Base-by-base conservation (phyloP, 768 basidiomycete species). In the Cubamyces sp. region DNA sequence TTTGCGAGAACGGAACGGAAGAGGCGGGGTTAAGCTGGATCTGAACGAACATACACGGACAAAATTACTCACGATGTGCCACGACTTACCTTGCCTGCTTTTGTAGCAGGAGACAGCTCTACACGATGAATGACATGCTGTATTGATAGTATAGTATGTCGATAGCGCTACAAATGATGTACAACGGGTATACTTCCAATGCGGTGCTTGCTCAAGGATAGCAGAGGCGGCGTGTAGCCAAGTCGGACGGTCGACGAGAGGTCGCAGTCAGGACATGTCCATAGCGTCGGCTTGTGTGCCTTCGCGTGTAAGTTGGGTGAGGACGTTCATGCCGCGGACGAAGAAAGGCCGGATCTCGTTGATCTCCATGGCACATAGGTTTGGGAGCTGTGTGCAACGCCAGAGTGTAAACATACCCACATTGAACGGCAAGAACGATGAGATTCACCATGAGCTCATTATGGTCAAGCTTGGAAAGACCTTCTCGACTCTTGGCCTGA, bases 321-420 rank as follows among this genome's bases (percentile, higher is more conserved):
- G 75, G 46, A 91, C 74, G 60, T 82, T 80, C 92, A 95, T 94
- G 0, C 92, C 84, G 65, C 86, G 87, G 37, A 90, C 79, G 69
- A 96, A 95, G 78, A 92, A 92, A 2, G 94, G 92, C 40, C 93
- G 83, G 67, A 96, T 90, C 72, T 96, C 95, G 76, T 94, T 94
- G 75, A 97, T 91, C 74, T 97, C 94, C 88, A 96, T 89, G 1
- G 92, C 86, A 62, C 87, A 90, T 19, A 96, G 77, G 66, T 94
- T 91, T 4, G 92, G 86, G 62, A 97, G 80, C 94, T 96, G 34
- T 9, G 26, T 18, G 5, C 16, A 11, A 4, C 3, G 19, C 9
- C 15, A n/a, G 37, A 71, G 39, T 15, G 9, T 43, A 18, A 26
- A 41, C 28, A 18, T 28, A 19, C 43, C 42, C 51, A 53, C 15